Evolutionary conservation across 768 basidiomycete species (phyloP), one percentile per base, ranked within the genome.

Genomic region (Lentinula raphanica): DNA sequence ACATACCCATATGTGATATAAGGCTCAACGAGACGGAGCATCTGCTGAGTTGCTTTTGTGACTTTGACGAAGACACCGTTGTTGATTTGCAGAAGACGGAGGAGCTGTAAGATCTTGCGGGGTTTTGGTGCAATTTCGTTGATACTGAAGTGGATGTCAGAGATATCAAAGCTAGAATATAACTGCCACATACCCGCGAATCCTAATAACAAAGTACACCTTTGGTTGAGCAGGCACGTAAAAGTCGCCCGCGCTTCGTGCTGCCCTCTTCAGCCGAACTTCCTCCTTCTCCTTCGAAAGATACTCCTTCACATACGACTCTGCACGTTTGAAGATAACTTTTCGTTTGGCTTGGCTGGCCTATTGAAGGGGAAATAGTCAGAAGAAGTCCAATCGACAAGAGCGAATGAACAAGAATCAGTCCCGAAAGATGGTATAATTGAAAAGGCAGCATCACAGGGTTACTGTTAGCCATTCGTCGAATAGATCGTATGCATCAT

Each of bases 81-180:
- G 87, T 99, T 98, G 82, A 99, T 99, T 74, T 98, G 97, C 67
- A 97, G 89, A 62, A 99, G 87, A 67, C 97, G 94, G 71, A 99
- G 90, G 63, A 99, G 87, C 72, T 99, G 97, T 67, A 99, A 77
- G 71, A 99, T 98, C 83, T 99, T 99, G 72, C 94, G 90, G 69
- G 97, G 97, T 79, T 99, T 99, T 60, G 97, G 97, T 57, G 97
- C 94, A 70, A 99, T 97, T 73, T 98, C 93, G 75, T 98, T 98
- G 82, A 99, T 94, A 96, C 97, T 94, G 64, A 9, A 55, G 46
- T 13, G 4, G 23, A 39, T 7, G 32, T 40, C 7, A 42, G 39
- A 48, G 13, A 9, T 15, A 4, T 32, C 6, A 13, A n/a, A n/a
- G n/a, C n/a, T 3, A 32, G 3, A n/a, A 44, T 3, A 46, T 44